Base-by-base conservation (phyloP, 495 filamentous ascomycete species). In the Apodospora peruviana region DNA sequence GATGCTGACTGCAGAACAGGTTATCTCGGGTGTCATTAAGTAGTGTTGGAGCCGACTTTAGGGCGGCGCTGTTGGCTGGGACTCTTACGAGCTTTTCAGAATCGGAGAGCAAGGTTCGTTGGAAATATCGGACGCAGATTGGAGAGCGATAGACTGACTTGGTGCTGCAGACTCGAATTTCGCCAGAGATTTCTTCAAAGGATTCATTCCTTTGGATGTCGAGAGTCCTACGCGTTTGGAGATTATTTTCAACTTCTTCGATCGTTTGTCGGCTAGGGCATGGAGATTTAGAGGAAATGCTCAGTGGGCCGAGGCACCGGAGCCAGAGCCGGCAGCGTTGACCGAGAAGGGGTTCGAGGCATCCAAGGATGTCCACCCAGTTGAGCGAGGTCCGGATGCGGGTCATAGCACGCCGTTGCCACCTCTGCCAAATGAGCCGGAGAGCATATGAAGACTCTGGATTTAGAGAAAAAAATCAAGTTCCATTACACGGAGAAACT, bases 21-120 rank as follows among this genome's bases (percentile, higher is more conserved):
- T 95, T 45, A 75, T 98, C 40, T 90, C 88, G 55, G 91, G 90
- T 59, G 89, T 96, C 24, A 71, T 96, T 54, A 98, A 97, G 75
- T 98, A 94, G 93, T 96, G 93, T 66, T 98, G 93, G 93, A 90
- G 88, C 67, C 80, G 93, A 75, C 73, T 98, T 32, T 81, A 85
- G 29, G 90, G 91, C 42, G 93, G 93, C 57, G 83, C 97, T 11
- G 91, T 98, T 41, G 88, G 88, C 44, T 96, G 94, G 94, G 89
- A 96, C 53, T 90, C 88, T 21, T 98, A 98, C 60, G 90, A 97
- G 53, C 72, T 96, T 14, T 98, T 98, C 75, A 88, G 84, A 62
- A 85, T 94, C 56, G 93, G 91, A 58, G 93, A 97, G 72, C 80
- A 86, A 76, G 90, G 90, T 95, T 83, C 23, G 69, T 32, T 18